Evolutionary conservation across 768 basidiomycete genomes (phyloP), one percentile per base, ranked within the genome.

Genomic region (Basidioascus undulatus): DNA sequence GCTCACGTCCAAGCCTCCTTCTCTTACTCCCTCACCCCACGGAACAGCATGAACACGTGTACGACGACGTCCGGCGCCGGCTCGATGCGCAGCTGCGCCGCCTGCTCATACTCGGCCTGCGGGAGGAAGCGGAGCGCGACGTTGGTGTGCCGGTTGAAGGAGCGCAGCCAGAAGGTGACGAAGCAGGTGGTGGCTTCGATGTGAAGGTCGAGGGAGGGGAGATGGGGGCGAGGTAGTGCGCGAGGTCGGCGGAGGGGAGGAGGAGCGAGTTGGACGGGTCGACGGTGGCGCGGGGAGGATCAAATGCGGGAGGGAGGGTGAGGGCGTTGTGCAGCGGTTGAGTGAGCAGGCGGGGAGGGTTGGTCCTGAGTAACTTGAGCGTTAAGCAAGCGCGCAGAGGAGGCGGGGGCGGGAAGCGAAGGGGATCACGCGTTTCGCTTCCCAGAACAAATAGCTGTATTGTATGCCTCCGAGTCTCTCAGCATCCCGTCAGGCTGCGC

Each of bases 121-220:
- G 64, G 55, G 6, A 68, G 28, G 52, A 68, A 68, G 4, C 65
- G 61, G 24, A 69, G 53, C 2, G 62, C 63, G 36, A 68, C 47
- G 41, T 61, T 46, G 18, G 55, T 50, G 49, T 66, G 58, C 41
- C 58, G 62, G 27, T 57, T 47, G 30, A 68, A 47, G 10, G 54
- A 50, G 0, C 65, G 65, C 13, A 66, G 59, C 66, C 66, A 68
- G 47, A 61, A 67, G 59, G 64, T 65, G 45, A 68, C 62, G 51
- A 68, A 67, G 6, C 62, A 62, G 20, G 60, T 63, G 34, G 63
- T 55, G 1, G 64, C 65, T 40, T 64, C 60, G 1, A 54, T 59
- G 42, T 67, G 57, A 6, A 67, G 59, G 0, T 59, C 53, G 1
- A 68, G 55, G 7, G 50, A 47, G 7, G 16, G 25, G 12, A 61